A percentile compares a stretch with the other conserved stretches of the same genome.
phyloP scores from a whole-genome alignment of 2,329 filamentous ascomycete species.

The Hymenoscyphus infarciens region DNA sequence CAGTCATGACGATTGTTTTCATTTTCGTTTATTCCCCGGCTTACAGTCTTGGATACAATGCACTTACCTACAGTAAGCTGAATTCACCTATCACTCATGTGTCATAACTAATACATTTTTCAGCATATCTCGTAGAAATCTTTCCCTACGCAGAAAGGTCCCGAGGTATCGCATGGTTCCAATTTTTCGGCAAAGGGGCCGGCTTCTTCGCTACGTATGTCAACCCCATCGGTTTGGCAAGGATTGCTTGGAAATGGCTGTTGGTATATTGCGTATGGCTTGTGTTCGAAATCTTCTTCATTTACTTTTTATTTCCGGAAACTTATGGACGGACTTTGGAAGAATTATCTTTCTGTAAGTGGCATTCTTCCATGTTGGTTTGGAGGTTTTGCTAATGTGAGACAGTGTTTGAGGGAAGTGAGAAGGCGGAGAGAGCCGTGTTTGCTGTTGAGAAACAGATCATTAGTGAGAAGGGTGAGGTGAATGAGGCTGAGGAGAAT shows the following conservation, averaged over 20 bases:
- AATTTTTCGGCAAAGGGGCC: conserved; percentile 37
- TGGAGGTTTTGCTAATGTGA: neutral
- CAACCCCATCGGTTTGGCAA: conserved; percentile 43
- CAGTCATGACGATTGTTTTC: conserved; percentile 47
- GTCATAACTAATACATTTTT: neutral
- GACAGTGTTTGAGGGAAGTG: conserved; percentile 38
- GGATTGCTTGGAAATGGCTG: conserved; percentile 43
- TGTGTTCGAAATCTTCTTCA: conserved; percentile 39
- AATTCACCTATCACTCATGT: neutral
- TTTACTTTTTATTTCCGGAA: conserved; percentile 46
- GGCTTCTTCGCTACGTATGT: conserved; percentile 46
- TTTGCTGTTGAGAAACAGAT: conserved; percentile 39
- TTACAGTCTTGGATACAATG: conserved; percentile 66
- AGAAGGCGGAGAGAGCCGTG: conserved; percentile 36
- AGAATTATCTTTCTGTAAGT: conserved; percentile 42
- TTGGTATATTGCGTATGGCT: conserved; percentile 43
- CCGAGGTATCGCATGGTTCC: conserved; percentile 28
- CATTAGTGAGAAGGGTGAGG: conserved; percentile 23
- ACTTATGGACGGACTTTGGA: conserved; percentile 43
- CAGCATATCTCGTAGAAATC: conserved; percentile 54
- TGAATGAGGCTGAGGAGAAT: conserved; percentile 5
- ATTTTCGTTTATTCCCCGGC: conserved; percentile 56
- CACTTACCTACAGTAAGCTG: conserved; percentile 56
- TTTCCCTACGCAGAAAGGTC: conserved; percentile 49
- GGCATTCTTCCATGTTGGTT: conserved; percentile 24